Conservation (phyloP, 352 stramenopile species). For the Pseudoperonospora humuli region DNA sequence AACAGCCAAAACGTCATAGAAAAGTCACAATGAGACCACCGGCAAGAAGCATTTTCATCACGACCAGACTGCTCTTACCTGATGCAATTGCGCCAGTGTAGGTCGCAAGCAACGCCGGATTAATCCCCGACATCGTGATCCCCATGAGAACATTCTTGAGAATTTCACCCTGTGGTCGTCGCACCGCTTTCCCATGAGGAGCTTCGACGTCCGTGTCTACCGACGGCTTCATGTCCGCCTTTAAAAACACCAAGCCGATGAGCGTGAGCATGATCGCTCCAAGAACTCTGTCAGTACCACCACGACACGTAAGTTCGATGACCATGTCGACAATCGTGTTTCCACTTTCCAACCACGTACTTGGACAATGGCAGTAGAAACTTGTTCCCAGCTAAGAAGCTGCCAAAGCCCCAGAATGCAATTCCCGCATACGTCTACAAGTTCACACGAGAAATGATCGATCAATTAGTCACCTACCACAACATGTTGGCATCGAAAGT, state of each 20-base stretch:
- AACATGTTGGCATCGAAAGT: neutral
- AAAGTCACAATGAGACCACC: neutral
- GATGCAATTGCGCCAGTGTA: constrained; percentile 85
- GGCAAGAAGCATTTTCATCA: neutral
- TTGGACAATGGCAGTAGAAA: constrained; percentile 81
- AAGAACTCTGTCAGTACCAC: constrained; percentile 41
- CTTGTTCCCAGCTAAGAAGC: constrained; percentile 76
- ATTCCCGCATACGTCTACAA: constrained; percentile 79
- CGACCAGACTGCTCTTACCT: constrained; percentile 25
- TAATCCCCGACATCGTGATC: constrained; percentile 84
- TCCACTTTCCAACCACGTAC: constrained; percentile 29
- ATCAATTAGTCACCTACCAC: too few relatives aligned
- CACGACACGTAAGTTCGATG: constrained; percentile 2
- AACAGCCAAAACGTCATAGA: neutral
- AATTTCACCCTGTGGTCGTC: constrained; percentile 53
- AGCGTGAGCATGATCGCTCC: constrained; percentile 81
- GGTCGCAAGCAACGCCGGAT: constrained; percentile 73
- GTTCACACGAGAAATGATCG: constrained; percentile 1
- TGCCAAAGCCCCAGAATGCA: constrained; percentile 86
- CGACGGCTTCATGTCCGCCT: constrained; percentile 71
- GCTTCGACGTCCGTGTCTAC: constrained; percentile 49
- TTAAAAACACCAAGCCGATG: constrained; percentile 74
- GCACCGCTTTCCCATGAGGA: constrained; percentile 40
- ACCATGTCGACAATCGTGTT: neutral
- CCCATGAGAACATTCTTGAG: constrained; percentile 79